Evolutionary conservation across 2,329 filamentous ascomycete genomes (phyloP), one percentile per base, ranked within the genome.

Genomic region (Fusarium sp.): DNA sequence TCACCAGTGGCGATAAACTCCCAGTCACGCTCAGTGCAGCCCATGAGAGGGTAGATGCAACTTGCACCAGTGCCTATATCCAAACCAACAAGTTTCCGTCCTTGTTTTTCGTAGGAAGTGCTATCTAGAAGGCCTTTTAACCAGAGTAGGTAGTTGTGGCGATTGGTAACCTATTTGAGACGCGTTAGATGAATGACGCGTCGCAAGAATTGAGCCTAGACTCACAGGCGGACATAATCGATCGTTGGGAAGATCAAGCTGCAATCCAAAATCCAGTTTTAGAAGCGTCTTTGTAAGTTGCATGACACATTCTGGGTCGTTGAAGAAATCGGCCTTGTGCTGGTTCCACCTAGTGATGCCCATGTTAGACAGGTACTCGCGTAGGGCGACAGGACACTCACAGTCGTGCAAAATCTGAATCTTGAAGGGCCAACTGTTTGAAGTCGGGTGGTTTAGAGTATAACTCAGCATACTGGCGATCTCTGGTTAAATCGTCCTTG

Each of bases 61-160:
- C 93, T 97, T 17, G 95, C 93, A 3, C 96, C 96, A 1, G 94
- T 97, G 40, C 96, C 96, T 66, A 98, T 91, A 71, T 97, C 95
- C 3, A 97, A 81, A 0, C 95, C 95, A 1, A 86, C 77, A 3
- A 94, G 83, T 42, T 84, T 80, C n/a, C 87, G 81, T 1, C 76
- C 76, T 3, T 78, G 75, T 4, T 78, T 74, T 4, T 85, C 80
- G 69, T 88, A 91, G 0, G 82, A 82, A 0, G 90, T 91, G 1
- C 89, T 90, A 74, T 97, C 94, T 8, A 98, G 77, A 0, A 99
- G 86, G 5, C 87, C 85, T 74, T 97, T 94, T 2, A 98, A 83
- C 94, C 95, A 98, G 10, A 95, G 82, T 20, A 98, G 88, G 78
- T 99, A 99, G 75, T 95, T 96, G 78, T 97, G 91, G 50, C 94